Evolutionary conservation across 1,139 yeast species (phyloP).

Genomic region (Hemisphaericaspora lyxosophila): DNA sequence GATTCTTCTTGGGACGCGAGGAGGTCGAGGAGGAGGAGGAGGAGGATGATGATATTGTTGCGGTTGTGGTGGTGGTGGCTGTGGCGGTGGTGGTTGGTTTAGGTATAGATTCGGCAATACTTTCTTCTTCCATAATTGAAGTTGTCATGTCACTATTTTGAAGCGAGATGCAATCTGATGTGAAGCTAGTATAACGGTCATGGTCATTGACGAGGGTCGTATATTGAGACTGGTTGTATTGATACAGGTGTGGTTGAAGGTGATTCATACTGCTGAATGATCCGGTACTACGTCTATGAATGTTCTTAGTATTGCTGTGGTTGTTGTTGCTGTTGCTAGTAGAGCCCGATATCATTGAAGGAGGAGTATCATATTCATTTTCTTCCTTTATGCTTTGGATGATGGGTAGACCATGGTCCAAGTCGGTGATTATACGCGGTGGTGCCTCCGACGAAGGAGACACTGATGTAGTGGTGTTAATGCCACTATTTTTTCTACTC

Average conservation of each 20-base stretch:
- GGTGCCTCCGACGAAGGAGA: constrained; percentile 4
- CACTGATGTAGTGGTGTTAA: background rate
- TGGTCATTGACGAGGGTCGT: constrained; percentile 7
- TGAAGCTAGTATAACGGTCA: constrained; percentile 30
- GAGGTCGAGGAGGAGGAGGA: too few species aligned
- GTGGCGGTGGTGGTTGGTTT: background rate
- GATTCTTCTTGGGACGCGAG: constrained; percentile 8
- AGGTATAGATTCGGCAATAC: constrained; percentile 7
- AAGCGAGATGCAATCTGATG: constrained; percentile 40
- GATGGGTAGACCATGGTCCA: constrained; percentile 9
- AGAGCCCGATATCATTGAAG: background rate
- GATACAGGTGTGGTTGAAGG: background rate
- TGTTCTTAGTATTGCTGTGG: too few species aligned
- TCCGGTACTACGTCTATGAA: background rate
- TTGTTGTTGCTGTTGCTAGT: too few species aligned
- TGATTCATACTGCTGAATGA: background rate
- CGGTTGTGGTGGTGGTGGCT: too few species aligned
- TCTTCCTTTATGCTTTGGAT: constrained; percentile 9
- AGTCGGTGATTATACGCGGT: constrained; percentile 5
- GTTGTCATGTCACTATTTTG: constrained; percentile 43
- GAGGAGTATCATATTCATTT: constrained; percentile 2
- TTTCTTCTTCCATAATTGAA: constrained; percentile 17
- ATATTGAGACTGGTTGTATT: constrained; percentile 4
- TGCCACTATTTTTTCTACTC: background rate
- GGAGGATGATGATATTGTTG: too few species aligned